Percentiles rank a stretch among this genome's conserved stretches.
Conservation (phyloP, 2,329 filamentous ascomycete genomes). For the Chalaropsis ovoidea region DNA sequence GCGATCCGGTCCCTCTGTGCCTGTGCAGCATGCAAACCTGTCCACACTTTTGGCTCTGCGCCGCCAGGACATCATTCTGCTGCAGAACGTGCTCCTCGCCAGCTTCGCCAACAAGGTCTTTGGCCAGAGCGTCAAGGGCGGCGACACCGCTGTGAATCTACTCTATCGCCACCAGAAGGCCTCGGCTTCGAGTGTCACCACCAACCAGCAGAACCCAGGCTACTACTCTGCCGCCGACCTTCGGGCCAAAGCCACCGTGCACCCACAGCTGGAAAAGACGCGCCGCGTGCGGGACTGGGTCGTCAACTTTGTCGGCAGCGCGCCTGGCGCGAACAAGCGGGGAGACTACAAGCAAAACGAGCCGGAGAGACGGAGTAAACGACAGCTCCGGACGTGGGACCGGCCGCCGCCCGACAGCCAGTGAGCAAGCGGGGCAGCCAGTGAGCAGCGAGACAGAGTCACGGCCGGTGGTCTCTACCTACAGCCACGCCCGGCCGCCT, state of each 20-base stretch:
- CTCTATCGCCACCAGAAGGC: constrained; percentile 47
- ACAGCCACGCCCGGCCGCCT: neutral
- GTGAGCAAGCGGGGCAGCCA: neutral
- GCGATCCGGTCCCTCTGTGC: neutral
- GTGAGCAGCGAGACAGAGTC: no score
- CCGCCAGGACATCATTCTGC: constrained; percentile 64
- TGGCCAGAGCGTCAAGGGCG: constrained; percentile 67
- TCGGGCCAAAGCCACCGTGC: constrained; percentile 29
- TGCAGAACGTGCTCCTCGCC: constrained; percentile 69
- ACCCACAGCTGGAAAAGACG: constrained; percentile 53
- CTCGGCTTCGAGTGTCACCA: constrained; percentile 42
- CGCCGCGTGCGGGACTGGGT: constrained; percentile 66
- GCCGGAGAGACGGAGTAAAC: constrained; percentile 24
- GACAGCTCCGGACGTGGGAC: constrained; percentile 25
- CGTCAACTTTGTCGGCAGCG: constrained; percentile 49
- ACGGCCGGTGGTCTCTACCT: neutral
- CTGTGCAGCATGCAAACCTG: constrained; percentile 3
- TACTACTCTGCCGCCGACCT: constrained; percentile 48
- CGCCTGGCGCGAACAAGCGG: neutral
- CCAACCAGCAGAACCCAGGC: constrained; percentile 46
- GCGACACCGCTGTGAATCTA: constrained; percentile 56
- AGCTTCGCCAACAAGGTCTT: constrained; percentile 70
- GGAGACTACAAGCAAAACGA: constrained; percentile 27
- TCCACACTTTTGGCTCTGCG: constrained; percentile 42
- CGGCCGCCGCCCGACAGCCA: constrained; percentile 15